A percentile compares a stretch with the other conserved stretches of the same genome.
phyloP scores from a whole-genome alignment of 176 grass and related monocot genomes.

The Triticum urartu region DNA sequence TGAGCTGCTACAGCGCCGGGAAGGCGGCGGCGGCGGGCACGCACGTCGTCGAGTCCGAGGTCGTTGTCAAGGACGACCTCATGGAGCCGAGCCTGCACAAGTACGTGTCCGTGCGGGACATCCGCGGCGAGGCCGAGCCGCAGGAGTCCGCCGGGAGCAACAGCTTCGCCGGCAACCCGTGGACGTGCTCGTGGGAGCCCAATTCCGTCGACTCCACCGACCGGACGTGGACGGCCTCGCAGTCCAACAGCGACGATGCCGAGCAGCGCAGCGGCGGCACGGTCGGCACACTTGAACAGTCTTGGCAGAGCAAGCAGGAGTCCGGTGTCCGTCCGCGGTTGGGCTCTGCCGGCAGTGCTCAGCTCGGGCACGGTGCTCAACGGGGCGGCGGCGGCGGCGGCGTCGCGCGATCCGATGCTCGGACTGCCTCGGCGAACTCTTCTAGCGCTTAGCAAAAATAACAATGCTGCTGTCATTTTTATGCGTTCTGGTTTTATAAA shows the following conservation, averaged over 20 bases:
- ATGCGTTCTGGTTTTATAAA: slow-evolving; percentile 25
- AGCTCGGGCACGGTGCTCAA: slow-evolving; percentile 28
- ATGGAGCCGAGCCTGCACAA: slow-evolving; percentile 80
- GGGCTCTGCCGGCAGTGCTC: slow-evolving; percentile 19
- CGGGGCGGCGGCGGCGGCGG: neutral
- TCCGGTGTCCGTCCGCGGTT: slow-evolving; percentile 1
- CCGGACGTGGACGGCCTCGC: slow-evolving; percentile 50
- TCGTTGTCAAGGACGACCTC: slow-evolving; percentile 64
- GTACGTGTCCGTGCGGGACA: slow-evolving; percentile 82
- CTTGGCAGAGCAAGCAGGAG: slow-evolving; percentile 38
- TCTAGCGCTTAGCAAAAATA: neutral
- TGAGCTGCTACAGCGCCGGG: slow-evolving; percentile 26
- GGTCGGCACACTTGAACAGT: slow-evolving; percentile 24
- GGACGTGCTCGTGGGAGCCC: slow-evolving; percentile 71
- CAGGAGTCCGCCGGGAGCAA: slow-evolving; percentile 93
- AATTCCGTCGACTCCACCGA: slow-evolving; percentile 69
- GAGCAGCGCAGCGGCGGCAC: slow-evolving; percentile 38
- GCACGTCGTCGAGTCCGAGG: slow-evolving; percentile 60
- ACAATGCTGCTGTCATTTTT: slow-evolving; percentile 10
- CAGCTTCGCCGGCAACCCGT: slow-evolving; percentile 65
- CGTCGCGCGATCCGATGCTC: slow-evolving; percentile 24
- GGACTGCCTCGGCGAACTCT: slow-evolving; percentile 4
- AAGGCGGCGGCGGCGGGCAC: neutral
- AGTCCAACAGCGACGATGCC: slow-evolving; percentile 56
- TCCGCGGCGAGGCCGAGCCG: slow-evolving; percentile 53